Percentiles rank a stretch among this genome's conserved stretches.
Evolutionary conservation across 1,284 basidiomycete species (phyloP).

Genomic region (Ustilago trichophora): DNA sequence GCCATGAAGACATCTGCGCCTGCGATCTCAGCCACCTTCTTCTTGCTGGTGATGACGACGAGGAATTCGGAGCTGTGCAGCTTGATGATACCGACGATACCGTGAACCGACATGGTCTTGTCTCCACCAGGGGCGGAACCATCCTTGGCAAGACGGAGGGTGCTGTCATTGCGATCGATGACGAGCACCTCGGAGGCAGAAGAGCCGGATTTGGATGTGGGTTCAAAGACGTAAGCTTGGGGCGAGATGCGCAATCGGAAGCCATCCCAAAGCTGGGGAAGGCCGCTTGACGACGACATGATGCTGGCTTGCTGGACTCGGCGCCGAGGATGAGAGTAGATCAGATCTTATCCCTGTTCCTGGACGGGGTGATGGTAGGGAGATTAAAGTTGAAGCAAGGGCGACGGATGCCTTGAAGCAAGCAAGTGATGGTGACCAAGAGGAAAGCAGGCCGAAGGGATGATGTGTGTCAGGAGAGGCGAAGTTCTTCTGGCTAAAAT

Average conservation of each 20-base stretch:
- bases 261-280: conserved; percentile 39
- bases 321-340: neutral
- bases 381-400: too few relatives aligned
- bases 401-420: too few relatives aligned
- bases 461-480: too few relatives aligned
- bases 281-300: conserved; percentile 30
- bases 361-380: neutral
- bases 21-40: conserved; percentile 80
- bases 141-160: conserved; percentile 26
- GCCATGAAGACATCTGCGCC: conserved; percentile 87
- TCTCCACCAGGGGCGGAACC: conserved; percentile 14
- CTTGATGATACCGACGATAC: conserved; percentile 60
- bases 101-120: conserved; percentile 50
- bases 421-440: too few relatives aligned
- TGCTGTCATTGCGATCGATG: conserved; percentile 37
- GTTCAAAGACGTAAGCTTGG: conserved; percentile 41
- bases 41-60: conserved; percentile 85
- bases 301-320: neutral
- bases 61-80: conserved; percentile 76
- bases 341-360: neutral
- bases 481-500: too few relatives aligned
- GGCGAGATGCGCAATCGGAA: conserved; percentile 32
- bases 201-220: conserved; percentile 8
- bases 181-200: conserved; percentile 23
- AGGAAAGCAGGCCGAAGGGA: too few relatives aligned